A percentile compares a stretch with the other conserved stretches of the same genome.
These are phyloP conservation scores for Vicia villosa DNA, from an alignment of 306 rosid genomes.

Conservation along the genomic window DNA sequence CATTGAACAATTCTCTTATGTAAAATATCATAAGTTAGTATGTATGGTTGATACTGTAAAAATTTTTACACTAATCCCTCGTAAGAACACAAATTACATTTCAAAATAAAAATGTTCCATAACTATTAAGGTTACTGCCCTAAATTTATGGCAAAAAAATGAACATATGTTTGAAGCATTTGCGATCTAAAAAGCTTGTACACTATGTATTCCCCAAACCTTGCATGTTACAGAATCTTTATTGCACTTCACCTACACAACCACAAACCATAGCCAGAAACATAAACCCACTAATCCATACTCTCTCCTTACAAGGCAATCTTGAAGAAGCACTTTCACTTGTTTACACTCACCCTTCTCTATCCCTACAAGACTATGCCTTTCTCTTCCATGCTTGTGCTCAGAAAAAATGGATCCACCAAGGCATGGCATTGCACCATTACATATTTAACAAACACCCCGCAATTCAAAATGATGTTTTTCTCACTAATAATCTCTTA, in stretches of 20 bases:
- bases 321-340: constrained; percentile 61
- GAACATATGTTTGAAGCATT: no score
- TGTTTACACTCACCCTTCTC: constrained; percentile 50
- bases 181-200: constrained; percentile 28
- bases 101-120: no score
- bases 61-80: no score
- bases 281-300: constrained; percentile 36
- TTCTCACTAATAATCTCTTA: constrained; percentile 68
- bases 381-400: constrained; percentile 74
- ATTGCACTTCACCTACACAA: constrained; percentile 19
- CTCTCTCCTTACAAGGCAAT: constrained; percentile 54
- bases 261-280: constrained; percentile 31
- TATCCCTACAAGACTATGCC: constrained; percentile 62
- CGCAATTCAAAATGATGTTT: constrained; percentile 44
- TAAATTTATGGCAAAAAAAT: no score
- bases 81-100: no score
- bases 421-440: constrained; percentile 67
- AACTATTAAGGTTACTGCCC: no score
- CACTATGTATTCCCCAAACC: constrained; percentile 26
- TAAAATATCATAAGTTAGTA: no score
- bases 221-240: constrained; percentile 24
- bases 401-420: constrained; percentile 51
- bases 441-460: constrained; percentile 55
- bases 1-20: no score
- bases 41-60: no score